Evolutionary conservation across 2,329 filamentous ascomycete genomes (phyloP), one percentile per base, ranked within the genome.

Genomic region (Penicillium capsulatum): DNA sequence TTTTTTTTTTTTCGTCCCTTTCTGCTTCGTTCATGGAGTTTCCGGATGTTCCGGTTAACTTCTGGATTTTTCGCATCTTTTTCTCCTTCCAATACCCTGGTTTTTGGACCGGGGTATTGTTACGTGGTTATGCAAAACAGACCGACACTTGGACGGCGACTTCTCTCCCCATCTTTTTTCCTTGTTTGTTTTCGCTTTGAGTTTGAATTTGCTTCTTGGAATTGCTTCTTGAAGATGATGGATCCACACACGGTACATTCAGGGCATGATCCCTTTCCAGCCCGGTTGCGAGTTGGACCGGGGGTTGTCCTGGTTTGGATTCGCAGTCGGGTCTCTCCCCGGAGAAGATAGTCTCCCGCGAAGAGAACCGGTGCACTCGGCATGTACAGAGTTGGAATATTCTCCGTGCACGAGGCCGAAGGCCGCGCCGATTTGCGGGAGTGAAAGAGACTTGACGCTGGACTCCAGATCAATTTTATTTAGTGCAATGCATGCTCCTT

Each of bases 71-170:
- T n/a, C 29, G 34, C 17, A 26, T 28, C 40, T 42, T 38, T 44
- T 58, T 53, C 65, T 44, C 61, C 64, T 42, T 53, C 48, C 24
- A 53, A 58, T n/a, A n/a, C n/a, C n/a, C n/a, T n/a, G n/a, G n/a
- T n/a, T n/a, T n/a, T n/a, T n/a, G 31, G 47, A 48, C 49, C 48
- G 40, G 48, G 53, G 44, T 29, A 36, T 49, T 42, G 38, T 58
- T 63, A 66, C 57, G 63, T 64, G 62, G 55, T 64, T 60, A 65
- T 62, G 63, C 59, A 56, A 61, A 59, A 58, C 59, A 61, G 59
- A 59, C 57, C 48, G 54, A 51, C 51, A 5, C 9, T 54, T 59
- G 65, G 56, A 64, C 60, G 59, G 63, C 53, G 61, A 65, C 38
- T 50, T 39, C 36, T 35, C 37, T 30, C 36, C 31, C 34, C 17